phyloP scores from a whole-genome alignment of 306 rosid genomes.

The Quercus robur region DNA sequence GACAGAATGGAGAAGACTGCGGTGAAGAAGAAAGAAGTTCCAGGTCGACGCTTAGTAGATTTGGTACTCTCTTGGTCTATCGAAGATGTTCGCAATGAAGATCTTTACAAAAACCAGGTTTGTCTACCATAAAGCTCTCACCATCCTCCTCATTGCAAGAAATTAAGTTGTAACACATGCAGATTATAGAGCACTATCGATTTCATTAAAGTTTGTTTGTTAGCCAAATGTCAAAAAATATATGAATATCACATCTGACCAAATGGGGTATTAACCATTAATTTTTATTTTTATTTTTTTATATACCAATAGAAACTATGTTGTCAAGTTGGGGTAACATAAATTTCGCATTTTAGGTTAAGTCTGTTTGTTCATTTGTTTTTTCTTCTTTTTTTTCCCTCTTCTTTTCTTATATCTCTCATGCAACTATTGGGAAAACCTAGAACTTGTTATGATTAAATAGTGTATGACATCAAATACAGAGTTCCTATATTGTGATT shows the following conservation, averaged over 20 bases:
- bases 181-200: not conserved
- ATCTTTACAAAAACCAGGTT: constrained; percentile 27
- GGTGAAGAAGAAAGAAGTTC: not conserved
- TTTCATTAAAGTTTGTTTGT: not conserved
- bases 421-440: no score
- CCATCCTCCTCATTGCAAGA: not conserved
- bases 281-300: no score
- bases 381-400: no score
- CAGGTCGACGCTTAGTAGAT: constrained; percentile 11
- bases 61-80: constrained; percentile 39
- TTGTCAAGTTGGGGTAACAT: no score
- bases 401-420: no score
- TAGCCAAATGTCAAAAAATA: not conserved
- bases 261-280: not conserved
- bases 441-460: no score
- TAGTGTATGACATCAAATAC: no score
- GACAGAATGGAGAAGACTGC: not conserved
- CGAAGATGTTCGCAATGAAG: constrained; percentile 18
- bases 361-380: no score
- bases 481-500: no score
- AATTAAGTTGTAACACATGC: no score
- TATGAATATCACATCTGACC: not conserved
- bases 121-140: not conserved
- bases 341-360: no score
- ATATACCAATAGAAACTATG: no score